Base-by-base conservation (phyloP, 495 filamentous ascomycete species). In the Gamarada debralockiae region DNA sequence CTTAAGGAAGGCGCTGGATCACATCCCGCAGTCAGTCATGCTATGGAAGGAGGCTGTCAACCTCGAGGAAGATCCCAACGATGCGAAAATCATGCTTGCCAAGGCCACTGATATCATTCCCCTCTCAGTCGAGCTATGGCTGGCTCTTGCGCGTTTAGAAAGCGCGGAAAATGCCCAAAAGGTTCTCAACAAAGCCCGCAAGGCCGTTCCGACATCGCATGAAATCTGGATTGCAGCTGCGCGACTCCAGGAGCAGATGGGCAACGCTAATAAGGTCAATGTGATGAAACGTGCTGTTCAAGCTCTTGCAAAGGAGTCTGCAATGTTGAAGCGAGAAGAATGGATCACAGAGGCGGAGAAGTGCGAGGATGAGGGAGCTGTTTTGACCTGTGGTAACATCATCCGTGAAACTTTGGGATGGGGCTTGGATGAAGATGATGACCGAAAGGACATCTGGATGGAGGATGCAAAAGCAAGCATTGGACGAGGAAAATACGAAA, bases 1-100 rank as follows among this genome's bases (percentile, higher is more conserved):
- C 14, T 76, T 96, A 24, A 77, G 90, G 52, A 86, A 90, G 62
- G 93, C 95, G 20, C 75, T 97, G 38, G 84, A 97, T 63, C 83
- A 92, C 59, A 87, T 95, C 43, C 91, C 87, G 2, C 86, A 95
- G 58, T 97, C 92, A 0, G 91, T 97, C 22, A 83, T 85, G 24
- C 79, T 99, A 27, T 99, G 93, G 93, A 97, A 97, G 66, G 88
- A 93, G 63, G 85, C 91, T n/a, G 92, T 97, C 38, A 97, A 97
- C 57, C 72, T 97, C 36, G 92, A 96, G 62, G 91, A 96, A 51
- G 85, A 93, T 58, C 82, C 86, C 0, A 85, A 83, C 6, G 90
- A 96, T 70, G 93, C 92, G 7, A 78, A 83, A 53, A 72, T 97
- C 25, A 77, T 99, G 34, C 78, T 97, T 17, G 90, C 89, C 9